phyloP scores from a whole-genome alignment of 805 yeast species.

The Lipomyces japonicus region DNA sequence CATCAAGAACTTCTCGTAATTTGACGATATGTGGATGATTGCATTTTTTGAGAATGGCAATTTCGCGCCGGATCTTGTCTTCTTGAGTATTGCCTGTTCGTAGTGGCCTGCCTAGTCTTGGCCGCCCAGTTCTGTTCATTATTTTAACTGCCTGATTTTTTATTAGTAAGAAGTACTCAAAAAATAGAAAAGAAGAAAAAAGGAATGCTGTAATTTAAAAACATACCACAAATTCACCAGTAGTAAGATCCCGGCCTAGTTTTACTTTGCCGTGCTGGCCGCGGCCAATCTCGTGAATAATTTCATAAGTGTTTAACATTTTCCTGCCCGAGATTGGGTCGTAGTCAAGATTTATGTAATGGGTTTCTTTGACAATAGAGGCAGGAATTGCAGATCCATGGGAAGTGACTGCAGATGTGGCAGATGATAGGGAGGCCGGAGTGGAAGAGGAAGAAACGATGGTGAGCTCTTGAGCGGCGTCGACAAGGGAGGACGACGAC shows the following conservation, averaged over 20 bases:
- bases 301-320: constrained; percentile 84
- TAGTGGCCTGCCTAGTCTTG: constrained; percentile 46
- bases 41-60: constrained; percentile 90
- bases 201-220: background rate
- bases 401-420: constrained; percentile 3
- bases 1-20: constrained; percentile 83
- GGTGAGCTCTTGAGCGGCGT: constrained; percentile 8
- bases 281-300: constrained; percentile 77
- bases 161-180: background rate
- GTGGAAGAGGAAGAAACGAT: constrained; percentile 19
- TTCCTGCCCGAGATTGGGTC: constrained; percentile 83
- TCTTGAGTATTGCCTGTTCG: constrained; percentile 49
- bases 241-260: constrained; percentile 70
- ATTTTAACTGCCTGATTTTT: constrained; percentile 90
- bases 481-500: constrained; percentile 2
- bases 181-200: background rate
- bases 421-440: constrained; percentile 8
- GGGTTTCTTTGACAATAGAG: constrained; percentile 75
- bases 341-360: constrained; percentile 72
- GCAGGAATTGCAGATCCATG: background rate
- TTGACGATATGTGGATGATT: constrained; percentile 90
- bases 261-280: constrained; percentile 99
- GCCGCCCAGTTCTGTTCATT: constrained; percentile 66
- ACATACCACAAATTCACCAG: constrained; percentile 36
- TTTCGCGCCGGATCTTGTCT: constrained; percentile 75